A percentile compares a stretch with the other conserved stretches of the same genome.
These are phyloP conservation scores for Bipolaris sorokiniana DNA, from an alignment of 2,329 filamentous ascomycete species.

Conservation along the genomic window DNA sequence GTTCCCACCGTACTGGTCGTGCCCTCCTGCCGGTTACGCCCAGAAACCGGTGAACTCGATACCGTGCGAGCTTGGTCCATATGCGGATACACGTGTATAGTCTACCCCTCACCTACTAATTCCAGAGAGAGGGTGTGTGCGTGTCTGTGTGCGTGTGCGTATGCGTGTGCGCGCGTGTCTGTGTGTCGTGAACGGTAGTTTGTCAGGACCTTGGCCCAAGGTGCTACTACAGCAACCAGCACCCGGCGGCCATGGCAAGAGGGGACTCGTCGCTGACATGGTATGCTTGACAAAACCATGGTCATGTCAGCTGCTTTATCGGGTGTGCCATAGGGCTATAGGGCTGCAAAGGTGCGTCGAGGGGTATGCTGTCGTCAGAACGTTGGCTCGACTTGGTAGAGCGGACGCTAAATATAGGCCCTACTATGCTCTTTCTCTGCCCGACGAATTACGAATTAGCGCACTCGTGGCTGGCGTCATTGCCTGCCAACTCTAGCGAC, in stretches of 20 bases:
- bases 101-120: constrained; percentile 5
- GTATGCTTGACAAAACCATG: constrained; percentile 15
- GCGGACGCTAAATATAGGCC: constrained; percentile 38
- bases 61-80: constrained; percentile 13
- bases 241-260: constrained; percentile 20
- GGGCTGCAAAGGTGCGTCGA: constrained; percentile 17
- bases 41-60: constrained; percentile 20
- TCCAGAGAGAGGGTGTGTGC: constrained; percentile 8
- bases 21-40: constrained; percentile 22
- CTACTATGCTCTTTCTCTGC: neutral
- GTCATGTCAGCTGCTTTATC: constrained; percentile 11
- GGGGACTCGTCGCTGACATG: constrained; percentile 9
- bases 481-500: constrained; percentile 11
- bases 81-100: constrained; percentile 6
- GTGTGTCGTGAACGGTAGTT: constrained; percentile 23
- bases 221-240: constrained; percentile 20
- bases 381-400: constrained; percentile 21
- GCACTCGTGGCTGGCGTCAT: neutral
- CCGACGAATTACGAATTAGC: constrained; percentile 11
- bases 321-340: constrained; percentile 35
- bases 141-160: constrained; percentile 14
- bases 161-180: constrained; percentile 3
- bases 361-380: constrained; percentile 23
- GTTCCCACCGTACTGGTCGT: constrained; percentile 21
- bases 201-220: constrained; percentile 13